A percentile compares a stretch with the other conserved stretches of the same genome.
Conservation (phyloP, 257 asterid species). For the Ilex asprella region DNA sequence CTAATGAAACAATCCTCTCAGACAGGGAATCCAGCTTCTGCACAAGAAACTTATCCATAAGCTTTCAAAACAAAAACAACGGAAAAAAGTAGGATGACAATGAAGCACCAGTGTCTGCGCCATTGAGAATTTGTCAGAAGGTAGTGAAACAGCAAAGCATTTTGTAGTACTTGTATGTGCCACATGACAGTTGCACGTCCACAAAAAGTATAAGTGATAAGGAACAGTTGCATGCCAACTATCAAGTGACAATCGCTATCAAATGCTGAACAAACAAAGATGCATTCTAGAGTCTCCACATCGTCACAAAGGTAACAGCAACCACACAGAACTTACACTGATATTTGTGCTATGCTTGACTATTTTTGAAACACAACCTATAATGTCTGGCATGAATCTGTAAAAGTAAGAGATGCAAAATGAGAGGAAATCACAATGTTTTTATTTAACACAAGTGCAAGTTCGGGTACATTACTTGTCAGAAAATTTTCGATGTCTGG, state of each 20-base stretch:
- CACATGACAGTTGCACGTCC: too few relatives aligned
- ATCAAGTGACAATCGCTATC: not conserved
- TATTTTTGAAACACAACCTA: conserved; percentile 20
- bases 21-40: conserved; percentile 32
- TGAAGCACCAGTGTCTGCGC: too few relatives aligned
- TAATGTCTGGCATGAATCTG: conserved; percentile 37
- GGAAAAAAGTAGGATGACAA: not conserved
- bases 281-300: too few relatives aligned
- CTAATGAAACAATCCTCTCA: conserved; percentile 31
- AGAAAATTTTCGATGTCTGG: conserved; percentile 35
- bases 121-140: too few relatives aligned
- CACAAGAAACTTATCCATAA: conserved; percentile 2
- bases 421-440: not conserved
- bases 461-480: conserved; percentile 27
- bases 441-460: conserved; percentile 8
- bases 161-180: too few relatives aligned
- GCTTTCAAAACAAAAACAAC: not conserved
- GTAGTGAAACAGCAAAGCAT: too few relatives aligned
- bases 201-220: too few relatives aligned
- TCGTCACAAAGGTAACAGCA: not conserved
- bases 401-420: conserved; percentile 10
- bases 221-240: not conserved
- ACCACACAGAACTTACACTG: conserved; percentile 24
- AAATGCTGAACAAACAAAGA: not conserved
- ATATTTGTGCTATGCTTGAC: conserved; percentile 25